Conservation (phyloP, 1,284 basidiomycete genomes). For the Apiotrichum gamsii region DNA sequence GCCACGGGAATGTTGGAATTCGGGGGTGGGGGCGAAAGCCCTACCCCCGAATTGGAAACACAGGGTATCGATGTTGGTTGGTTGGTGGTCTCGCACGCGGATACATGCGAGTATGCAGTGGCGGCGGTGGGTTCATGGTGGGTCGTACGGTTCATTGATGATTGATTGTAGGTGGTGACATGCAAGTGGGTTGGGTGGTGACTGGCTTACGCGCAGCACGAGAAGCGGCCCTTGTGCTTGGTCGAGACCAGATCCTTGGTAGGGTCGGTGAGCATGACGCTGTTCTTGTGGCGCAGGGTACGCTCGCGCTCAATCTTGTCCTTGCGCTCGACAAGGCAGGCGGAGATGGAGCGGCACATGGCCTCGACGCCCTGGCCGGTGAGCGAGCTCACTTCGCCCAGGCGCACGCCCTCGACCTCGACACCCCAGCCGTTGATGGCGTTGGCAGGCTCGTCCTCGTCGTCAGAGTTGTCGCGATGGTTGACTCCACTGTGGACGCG, state of each 20-base stretch:
- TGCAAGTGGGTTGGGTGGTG: not conserved
- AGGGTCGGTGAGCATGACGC: conserved; percentile 42
- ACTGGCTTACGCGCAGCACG: conserved; percentile 14
- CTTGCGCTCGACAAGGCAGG: conserved; percentile 36
- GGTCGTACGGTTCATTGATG: not conserved
- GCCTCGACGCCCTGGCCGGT: conserved; percentile 44
- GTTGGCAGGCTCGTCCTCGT: conserved; percentile 16
- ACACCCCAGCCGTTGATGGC: conserved; percentile 29
- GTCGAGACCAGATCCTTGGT: conserved; percentile 3
- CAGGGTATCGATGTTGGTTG: no score
- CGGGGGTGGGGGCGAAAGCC: no score
- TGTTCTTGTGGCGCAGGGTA: conserved; percentile 34
- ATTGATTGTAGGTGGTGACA: not conserved
- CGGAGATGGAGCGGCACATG: conserved; percentile 41
- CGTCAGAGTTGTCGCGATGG: not conserved
- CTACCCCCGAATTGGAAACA: no score
- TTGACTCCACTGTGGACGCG: no score
- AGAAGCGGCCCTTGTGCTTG: conserved; percentile 14
- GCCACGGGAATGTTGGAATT: no score
- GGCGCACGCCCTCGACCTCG: conserved; percentile 35
- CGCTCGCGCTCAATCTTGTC: conserved; percentile 45
- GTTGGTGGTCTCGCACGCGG: no score
- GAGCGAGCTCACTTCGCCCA: conserved; percentile 42
- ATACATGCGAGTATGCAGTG: no score
- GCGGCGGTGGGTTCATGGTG: not conserved